phyloP scores from a whole-genome alignment of 345 rosid species.

The Sonneratia alba region DNA sequence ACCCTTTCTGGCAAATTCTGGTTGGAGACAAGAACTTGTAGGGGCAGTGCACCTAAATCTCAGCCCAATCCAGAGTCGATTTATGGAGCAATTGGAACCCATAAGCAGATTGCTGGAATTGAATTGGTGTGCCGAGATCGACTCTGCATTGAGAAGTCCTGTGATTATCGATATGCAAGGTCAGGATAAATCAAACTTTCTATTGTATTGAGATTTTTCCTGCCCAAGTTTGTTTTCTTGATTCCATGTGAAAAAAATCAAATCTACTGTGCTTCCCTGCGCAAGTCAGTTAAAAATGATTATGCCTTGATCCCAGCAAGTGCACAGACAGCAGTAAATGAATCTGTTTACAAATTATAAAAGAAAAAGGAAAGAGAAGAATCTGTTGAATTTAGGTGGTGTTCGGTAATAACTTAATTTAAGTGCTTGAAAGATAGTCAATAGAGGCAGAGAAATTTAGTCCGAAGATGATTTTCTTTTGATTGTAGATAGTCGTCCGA shows the following conservation, averaged over 20 bases:
- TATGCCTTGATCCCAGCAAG: neutral
- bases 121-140: slow-evolving; percentile 31
- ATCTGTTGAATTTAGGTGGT: neutral
- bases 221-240: neutral
- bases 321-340: too few species aligned
- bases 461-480: slow-evolving; percentile 2
- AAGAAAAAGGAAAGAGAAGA: neutral
- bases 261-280: neutral
- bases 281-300: neutral
- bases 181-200: slow-evolving; percentile 16
- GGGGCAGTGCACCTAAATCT: slow-evolving; percentile 26
- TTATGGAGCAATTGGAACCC: slow-evolving; percentile 39
- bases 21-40: slow-evolving; percentile 34
- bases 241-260: neutral
- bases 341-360: too few species aligned
- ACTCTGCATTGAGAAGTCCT: slow-evolving; percentile 30
- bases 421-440: neutral
- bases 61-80: slow-evolving; percentile 18
- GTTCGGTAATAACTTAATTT: neutral
- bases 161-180: slow-evolving; percentile 51
- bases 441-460: neutral
- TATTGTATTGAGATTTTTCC: neutral
- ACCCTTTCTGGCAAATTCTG: slow-evolving; percentile 25
- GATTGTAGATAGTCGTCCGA: slow-evolving; percentile 28
- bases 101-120: slow-evolving; percentile 20